These are phyloP conservation scores for Daphne laureola DNA, from an alignment of 441 rosid species.

Conservation along the genomic window DNA sequence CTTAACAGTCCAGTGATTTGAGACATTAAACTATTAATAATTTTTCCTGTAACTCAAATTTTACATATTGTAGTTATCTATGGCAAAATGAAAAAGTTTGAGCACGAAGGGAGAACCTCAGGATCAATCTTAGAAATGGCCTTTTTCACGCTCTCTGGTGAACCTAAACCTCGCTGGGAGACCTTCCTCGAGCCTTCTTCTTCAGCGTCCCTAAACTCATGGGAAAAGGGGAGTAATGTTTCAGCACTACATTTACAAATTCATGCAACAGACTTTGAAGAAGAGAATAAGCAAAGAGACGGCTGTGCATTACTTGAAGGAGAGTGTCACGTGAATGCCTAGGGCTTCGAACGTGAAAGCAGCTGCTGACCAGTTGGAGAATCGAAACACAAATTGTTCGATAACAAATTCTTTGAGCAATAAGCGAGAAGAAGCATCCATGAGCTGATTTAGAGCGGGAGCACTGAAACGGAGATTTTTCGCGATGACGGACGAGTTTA, in stretches of 20 bases:
- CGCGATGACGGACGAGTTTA: constrained; percentile 35
- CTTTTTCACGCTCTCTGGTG: constrained; percentile 38
- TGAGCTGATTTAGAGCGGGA: constrained; percentile 39
- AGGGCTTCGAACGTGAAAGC: constrained; percentile 54
- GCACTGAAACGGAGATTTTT: constrained; percentile 44
- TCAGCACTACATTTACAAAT: not conserved
- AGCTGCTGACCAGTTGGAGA: constrained; percentile 71
- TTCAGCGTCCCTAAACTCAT: constrained; percentile 21
- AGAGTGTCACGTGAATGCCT: constrained; percentile 49
- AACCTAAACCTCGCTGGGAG: constrained; percentile 21
- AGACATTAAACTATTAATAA: too few relatives aligned
- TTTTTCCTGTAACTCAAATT: too few relatives aligned
- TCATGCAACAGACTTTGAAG: not conserved
- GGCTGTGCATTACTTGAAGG: constrained; percentile 40
- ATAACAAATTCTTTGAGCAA: constrained; percentile 40
- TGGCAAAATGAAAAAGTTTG: too few relatives aligned
- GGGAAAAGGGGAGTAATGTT: constrained; percentile 11
- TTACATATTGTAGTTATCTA: too few relatives aligned
- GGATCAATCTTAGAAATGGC: constrained; percentile 60
- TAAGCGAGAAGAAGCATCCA: constrained; percentile 32
- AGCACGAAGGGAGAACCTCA: constrained; percentile 36
- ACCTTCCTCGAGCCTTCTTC: constrained; percentile 31
- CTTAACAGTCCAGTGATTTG: too few relatives aligned
- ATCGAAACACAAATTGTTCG: constrained; percentile 41
- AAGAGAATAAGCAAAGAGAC: constrained; percentile 2